phyloP scores from a whole-genome alignment of 176 grass and related monocot genomes.

The Rhynchospora breviuscula region DNA sequence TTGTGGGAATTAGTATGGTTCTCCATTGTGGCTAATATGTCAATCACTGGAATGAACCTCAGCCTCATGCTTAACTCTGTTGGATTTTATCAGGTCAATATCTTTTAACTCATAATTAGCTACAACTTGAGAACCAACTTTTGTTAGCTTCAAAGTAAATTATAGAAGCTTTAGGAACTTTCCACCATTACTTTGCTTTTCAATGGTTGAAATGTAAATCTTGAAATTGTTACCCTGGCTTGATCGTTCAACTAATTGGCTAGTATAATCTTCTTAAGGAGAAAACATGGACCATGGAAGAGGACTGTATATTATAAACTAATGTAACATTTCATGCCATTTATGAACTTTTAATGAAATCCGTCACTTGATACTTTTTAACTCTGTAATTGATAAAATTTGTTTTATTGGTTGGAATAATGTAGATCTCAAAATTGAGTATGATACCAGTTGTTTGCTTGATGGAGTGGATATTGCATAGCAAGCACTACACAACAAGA shows the following conservation, averaged over 20 bases:
- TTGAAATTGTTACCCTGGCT: neutral
- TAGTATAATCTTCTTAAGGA: neutral
- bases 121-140: neutral
- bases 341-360: neutral
- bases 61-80: conserved; percentile 57
- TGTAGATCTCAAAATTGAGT: conserved; percentile 48
- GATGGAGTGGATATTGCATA: conserved; percentile 47
- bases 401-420: conserved; percentile 1
- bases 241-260: neutral
- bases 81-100: conserved; percentile 46
- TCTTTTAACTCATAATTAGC: neutral
- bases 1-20: conserved; percentile 51
- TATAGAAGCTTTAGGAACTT: neutral
- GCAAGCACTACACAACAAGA: conserved; percentile 40
- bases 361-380: neutral
- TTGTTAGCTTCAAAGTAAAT: neutral
- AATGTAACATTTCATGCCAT: neutral
- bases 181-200: neutral
- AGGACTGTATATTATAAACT: neutral
- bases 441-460: conserved; percentile 53
- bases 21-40: conserved; percentile 49
- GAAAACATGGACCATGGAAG: neutral
- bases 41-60: conserved; percentile 52
- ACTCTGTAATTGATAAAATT: neutral
- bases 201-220: neutral